These are phyloP conservation scores for Trichosanthes cucumerina DNA, from an alignment of 306 rosid species.

Conservation along the genomic window DNA sequence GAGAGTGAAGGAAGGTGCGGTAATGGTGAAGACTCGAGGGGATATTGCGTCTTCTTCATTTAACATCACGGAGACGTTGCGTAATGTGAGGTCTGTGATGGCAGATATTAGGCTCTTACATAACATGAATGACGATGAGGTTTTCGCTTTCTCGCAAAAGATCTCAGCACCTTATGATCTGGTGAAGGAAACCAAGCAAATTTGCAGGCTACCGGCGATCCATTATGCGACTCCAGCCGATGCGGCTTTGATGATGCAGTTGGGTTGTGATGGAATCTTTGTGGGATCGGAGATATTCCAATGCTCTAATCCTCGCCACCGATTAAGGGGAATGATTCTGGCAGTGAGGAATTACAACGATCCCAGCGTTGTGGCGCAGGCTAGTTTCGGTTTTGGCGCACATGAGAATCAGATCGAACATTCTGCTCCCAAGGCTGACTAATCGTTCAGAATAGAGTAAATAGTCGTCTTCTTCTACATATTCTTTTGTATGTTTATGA, in stretches of 20 bases:
- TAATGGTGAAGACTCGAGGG: conserved; percentile 55
- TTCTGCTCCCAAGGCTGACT: conserved; percentile 17
- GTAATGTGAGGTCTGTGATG: conserved; percentile 47
- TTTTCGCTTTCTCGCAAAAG: conserved; percentile 46
- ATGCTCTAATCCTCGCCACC: conserved; percentile 37
- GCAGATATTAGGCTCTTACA: conserved; percentile 39
- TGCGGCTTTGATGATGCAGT: conserved; percentile 74
- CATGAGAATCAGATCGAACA: conserved; percentile 38
- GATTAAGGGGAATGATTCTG: conserved; percentile 43
- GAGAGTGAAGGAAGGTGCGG: conserved; percentile 64
- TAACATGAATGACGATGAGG: conserved; percentile 76
- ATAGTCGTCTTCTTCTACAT: background rate
- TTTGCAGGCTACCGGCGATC: conserved; percentile 57
- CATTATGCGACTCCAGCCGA: conserved; percentile 80
- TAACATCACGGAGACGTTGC: conserved; percentile 26
- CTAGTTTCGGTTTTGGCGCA: conserved; percentile 35
- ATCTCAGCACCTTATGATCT: conserved; percentile 69
- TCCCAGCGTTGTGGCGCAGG: conserved; percentile 44
- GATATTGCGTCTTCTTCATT: conserved; percentile 33
- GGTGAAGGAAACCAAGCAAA: conserved; percentile 46
- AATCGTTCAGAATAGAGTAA: background rate
- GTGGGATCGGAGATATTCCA: conserved; percentile 45
- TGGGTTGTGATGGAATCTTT: conserved; percentile 75
- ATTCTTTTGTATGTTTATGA: background rate
- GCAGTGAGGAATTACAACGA: conserved; percentile 55